Evolutionary conservation across 2,329 filamentous ascomycete genomes (phyloP), one percentile per base, ranked within the genome.

Genomic region (Nothopassalora personata): DNA sequence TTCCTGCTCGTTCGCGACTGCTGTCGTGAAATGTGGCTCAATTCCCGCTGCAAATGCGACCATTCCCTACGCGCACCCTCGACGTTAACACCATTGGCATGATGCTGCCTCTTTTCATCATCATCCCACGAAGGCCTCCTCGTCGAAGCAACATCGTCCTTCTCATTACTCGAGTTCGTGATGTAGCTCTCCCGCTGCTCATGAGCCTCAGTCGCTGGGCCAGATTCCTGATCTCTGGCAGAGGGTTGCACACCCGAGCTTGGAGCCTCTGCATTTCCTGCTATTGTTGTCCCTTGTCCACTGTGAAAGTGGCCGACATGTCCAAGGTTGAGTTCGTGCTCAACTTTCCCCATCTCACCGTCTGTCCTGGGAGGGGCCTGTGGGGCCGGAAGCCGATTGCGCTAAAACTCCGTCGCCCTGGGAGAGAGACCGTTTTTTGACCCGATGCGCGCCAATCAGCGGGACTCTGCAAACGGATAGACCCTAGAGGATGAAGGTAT

Each of bases 51-150:
- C 13, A 92, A 79, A 63, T 88, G 80, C 0, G 82, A 83, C 64
- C 91, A 92, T 28, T 91, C 87, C 33, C 82, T 83, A 72, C 89
- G 83, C 47, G 88, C 88, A 54, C 82, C 81, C 59, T 83, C 77
- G 54, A 92, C 81, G 8, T 87, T 85, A 33, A 91, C 80, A 23
- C 84, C 84, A 50, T 60, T 53, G 5, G 39, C 39, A 43, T 18
- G 13, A n/a, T 13, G 34, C 13, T 13, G 34, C 13, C 18, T 13
- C 49, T 43, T 49, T 45, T 52, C 54, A 27, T 13, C 43, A 13
- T n/a, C 13, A 9, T 49, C 53, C 18, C 39, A 47, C 19, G 56
- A 56, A n/a, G 50, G 43, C 27, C 56, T 52, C 18, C 36, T 54
- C 18, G 59, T 48, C 18, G 54, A 57, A 11, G 60, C 53, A 7